A percentile compares a stretch with the other conserved stretches of the same genome.
These are phyloP conservation scores for Cicer chorassanicum DNA, from an alignment of 306 rosid species.

Conservation along the genomic window DNA sequence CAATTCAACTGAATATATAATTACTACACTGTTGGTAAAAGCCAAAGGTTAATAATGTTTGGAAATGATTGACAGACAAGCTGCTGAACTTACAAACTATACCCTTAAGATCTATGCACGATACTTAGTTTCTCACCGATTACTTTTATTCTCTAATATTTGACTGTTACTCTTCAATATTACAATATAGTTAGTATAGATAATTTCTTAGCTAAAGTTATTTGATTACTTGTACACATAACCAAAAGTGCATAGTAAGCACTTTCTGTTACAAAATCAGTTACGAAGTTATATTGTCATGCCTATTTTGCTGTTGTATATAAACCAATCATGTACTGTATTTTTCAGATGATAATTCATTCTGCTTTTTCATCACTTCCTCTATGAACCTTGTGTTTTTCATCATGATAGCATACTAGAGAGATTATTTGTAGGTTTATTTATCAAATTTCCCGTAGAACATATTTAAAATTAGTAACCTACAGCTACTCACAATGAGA, in stretches of 20 bases:
- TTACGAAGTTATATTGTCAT: background rate
- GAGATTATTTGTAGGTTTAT: background rate
- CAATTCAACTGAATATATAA: slow-evolving; percentile 32
- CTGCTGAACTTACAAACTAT: slow-evolving; percentile 11
- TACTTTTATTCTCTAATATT: slow-evolving; percentile 27
- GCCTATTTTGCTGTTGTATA: slow-evolving; percentile 3
- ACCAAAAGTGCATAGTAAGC: background rate
- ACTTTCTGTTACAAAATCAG: slow-evolving; percentile 3
- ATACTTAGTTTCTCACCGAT: slow-evolving; percentile 18
- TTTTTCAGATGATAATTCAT: background rate
- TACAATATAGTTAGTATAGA: background rate
- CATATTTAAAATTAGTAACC: slow-evolving; percentile 15
- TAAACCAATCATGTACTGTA: background rate
- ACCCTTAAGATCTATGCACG: background rate
- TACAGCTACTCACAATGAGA: background rate
- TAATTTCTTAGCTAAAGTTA: slow-evolving; percentile 9
- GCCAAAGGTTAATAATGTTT: slow-evolving; percentile 3
- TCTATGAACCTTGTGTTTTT: background rate
- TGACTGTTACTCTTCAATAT: slow-evolving; percentile 1
- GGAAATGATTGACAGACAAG: slow-evolving; percentile 30
- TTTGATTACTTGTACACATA: background rate
- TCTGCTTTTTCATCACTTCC: slow-evolving; percentile 3
- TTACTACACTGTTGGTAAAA: slow-evolving; percentile 26
- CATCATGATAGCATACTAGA: background rate
- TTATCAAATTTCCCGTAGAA: background rate